Percentiles rank a stretch among this genome's conserved stretches.
These are phyloP conservation scores for Actinomortierella ambigua DNA, from an alignment of 371 early-diverging fungal genomes.

Conservation along the genomic window DNA sequence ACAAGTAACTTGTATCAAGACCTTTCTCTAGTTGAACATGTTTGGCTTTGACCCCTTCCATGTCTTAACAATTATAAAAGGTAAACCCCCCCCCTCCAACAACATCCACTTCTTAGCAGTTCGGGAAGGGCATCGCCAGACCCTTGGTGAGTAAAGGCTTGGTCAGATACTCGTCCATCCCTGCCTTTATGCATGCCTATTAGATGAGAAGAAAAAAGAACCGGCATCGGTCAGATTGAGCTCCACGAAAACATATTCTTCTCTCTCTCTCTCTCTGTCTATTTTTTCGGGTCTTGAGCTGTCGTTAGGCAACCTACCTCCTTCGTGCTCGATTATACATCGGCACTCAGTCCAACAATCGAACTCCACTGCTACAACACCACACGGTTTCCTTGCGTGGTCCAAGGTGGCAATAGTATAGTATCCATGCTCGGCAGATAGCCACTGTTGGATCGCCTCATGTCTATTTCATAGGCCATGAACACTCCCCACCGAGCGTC, in stretches of 20 bases:
- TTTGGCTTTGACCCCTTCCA: too few species aligned
- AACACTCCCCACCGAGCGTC: too few species aligned
- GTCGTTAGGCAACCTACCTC: conserved; percentile 22
- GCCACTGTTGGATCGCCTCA: conserved; percentile 36
- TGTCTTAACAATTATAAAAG: too few species aligned
- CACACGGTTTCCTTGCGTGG: conserved; percentile 20
- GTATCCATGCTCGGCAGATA: conserved; percentile 22
- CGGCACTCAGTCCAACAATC: conserved; percentile 64
- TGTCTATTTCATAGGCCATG: too few species aligned
- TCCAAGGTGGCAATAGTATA: conserved; percentile 45
- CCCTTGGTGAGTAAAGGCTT: conserved; percentile 55
- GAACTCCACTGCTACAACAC: too few species aligned
- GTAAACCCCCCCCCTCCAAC: too few species aligned
- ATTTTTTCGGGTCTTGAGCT: too few species aligned
- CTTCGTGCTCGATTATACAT: conserved; percentile 56
- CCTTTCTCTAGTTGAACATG: too few species aligned
- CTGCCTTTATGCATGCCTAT: conserved; percentile 54
- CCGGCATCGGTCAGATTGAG: not conserved
- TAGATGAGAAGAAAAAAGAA: not conserved
- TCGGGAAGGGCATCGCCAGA: conserved; percentile 33
- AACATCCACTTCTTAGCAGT: too few species aligned
- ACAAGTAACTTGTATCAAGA: too few species aligned
- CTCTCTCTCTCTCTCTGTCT: not conserved
- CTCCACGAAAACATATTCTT: not conserved
- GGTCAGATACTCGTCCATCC: conserved; percentile 67